Base-by-base conservation (phyloP, 306 rosid genomes). In the Ceratonia siliqua region DNA sequence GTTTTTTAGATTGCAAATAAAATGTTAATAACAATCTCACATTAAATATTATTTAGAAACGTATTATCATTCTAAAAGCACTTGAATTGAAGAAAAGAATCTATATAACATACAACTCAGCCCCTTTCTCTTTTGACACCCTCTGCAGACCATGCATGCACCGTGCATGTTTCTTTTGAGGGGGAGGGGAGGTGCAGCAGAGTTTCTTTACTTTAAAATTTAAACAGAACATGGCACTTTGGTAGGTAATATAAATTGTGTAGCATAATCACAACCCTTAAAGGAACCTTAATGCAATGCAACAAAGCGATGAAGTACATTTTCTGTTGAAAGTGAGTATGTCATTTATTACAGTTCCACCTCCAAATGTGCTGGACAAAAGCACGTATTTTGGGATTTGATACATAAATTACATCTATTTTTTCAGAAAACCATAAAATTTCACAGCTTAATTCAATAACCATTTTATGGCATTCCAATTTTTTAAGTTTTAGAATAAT, bases 21-120 rank as follows among this genome's bases (percentile, higher is more conserved):
- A n/a, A n/a, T n/a, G n/a, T n/a, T n/a, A n/a, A 67, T 43, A 62
- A 64, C 36, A 78, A 57, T 55, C 13, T 33, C 8, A 3, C 54
- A 42, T 30, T 17, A 68, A 49, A 17, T 22, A 25, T 27, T 49
- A 41, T 38, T 27, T 18, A 78, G 63, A 30, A 24, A 78, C 50
- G 50, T 3, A 69, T 36, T 65, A 75, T 28, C 54, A 45, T 62
- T 67, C 75, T 33, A 41, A 27, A 41, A 43, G 45, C 62, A 36
- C n/a, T 78, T 24, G 41, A 56, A 35, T 64, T 20, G 43, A 61
- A 72, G 68, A 61, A 22, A 54, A 54, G 15, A 46, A 30, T 41
- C 24, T 45, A 77, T 20, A 41, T 46, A 72, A 45, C 46, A 56
- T 21, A 57, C 21, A 50, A 50, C 9, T 17, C 39, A 38, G 72